These are phyloP conservation scores for Fusarium verticillioides DNA, from an alignment of 2,329 filamentous ascomycete genomes.

Conservation along the genomic window DNA sequence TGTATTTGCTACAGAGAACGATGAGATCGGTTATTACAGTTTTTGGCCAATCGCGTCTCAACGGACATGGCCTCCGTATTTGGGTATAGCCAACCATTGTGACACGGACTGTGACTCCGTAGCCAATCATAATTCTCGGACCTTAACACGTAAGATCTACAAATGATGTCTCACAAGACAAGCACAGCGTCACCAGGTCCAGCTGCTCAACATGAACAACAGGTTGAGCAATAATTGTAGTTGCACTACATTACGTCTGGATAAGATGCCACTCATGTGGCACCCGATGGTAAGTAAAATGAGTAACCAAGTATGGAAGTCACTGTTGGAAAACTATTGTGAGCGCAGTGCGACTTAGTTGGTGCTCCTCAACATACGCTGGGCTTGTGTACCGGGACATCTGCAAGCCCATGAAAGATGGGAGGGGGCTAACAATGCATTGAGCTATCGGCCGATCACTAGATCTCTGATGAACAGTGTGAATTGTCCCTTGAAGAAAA, in stretches of 20 bases:
- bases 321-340: not conserved
- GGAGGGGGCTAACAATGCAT: too few species aligned
- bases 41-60: not conserved
- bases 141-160: not conserved
- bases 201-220: not conserved
- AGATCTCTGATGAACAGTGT: too few species aligned
- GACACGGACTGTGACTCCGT: fast-evolving
- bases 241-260: not conserved
- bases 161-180: not conserved
- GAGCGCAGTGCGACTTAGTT: not conserved
- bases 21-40: not conserved
- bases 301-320: not conserved
- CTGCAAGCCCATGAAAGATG: too few species aligned
- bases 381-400: too few species aligned
- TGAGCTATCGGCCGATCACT: too few species aligned
- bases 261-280: not conserved
- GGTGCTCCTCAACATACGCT: not conserved
- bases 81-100: not conserved
- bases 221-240: not conserved
- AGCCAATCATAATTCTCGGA: not conserved
- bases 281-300: not conserved
- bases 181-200: not conserved
- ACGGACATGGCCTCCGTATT: not conserved
- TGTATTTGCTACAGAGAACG: too few species aligned
- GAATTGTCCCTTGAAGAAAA: too few species aligned